phyloP scores from a whole-genome alignment of 352 stramenopile species.

The Globisporangium lucens region DNA sequence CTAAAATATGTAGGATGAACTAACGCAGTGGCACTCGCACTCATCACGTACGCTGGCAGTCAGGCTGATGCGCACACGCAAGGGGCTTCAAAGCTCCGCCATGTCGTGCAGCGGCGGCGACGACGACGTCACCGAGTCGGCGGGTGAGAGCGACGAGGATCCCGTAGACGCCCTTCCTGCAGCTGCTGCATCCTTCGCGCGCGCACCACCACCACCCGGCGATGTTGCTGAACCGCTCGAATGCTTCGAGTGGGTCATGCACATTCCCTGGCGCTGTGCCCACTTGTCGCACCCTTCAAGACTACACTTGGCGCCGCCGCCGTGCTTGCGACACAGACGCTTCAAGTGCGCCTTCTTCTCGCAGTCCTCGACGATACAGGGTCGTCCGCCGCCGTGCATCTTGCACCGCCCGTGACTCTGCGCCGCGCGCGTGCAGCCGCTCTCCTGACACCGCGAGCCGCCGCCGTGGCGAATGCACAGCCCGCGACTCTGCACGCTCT shows the following conservation, averaged over 20 bases:
- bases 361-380: constrained; percentile 61
- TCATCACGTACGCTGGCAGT: not conserved
- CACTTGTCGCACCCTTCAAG: constrained; percentile 72
- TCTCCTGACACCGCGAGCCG: constrained; percentile 73
- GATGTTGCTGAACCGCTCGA: constrained; percentile 4
- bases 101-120: constrained; percentile 1
- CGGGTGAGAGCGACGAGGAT: constrained; percentile 1
- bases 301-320: constrained; percentile 74
- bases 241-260: constrained; percentile 81
- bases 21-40: not conserved
- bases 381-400: constrained; percentile 49
- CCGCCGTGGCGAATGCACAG: constrained; percentile 69
- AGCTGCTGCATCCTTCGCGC: not conserved
- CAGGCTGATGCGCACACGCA: not conserved
- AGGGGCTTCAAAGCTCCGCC: not conserved
- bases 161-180: not conserved
- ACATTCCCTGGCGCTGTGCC: constrained; percentile 81
- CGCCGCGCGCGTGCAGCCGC: constrained; percentile 45
- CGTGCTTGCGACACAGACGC: constrained; percentile 79
- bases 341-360: constrained; percentile 86
- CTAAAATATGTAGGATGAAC: not conserved
- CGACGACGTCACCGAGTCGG: not conserved
- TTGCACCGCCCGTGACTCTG: constrained; percentile 77
- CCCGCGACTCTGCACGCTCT: constrained; percentile 75
- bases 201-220: not conserved